Base-by-base conservation (phyloP, 192 early-diverging fungal species). In the Coemansia sp. region DNA sequence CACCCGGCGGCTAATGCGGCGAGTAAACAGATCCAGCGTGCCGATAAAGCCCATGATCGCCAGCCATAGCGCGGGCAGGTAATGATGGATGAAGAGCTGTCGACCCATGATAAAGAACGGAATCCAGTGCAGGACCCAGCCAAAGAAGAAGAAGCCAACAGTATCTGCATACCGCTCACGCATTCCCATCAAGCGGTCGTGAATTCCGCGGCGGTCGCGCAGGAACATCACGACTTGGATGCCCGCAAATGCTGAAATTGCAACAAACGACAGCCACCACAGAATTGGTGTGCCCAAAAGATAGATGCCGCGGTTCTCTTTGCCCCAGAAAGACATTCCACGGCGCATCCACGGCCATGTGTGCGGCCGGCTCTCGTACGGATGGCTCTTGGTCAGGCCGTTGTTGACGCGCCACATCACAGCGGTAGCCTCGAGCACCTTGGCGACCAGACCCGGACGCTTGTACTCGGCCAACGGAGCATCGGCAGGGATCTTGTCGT, bases 31-130 rank as follows among this genome's bases (percentile, higher is more conserved):
- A 72, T 98, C 94, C 65, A 93, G 85, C 2, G 87, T 64, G 12
- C 83, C 84, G 22, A 87, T 88, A 29, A 94, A 55, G 3, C 87
- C 76, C 32, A 97, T 81, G 57, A 96, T 85, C 23, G 87, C 85
- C 73, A 96, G 91, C 80, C 94, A 96, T 10, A 96, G 83, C 8
- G 94, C 89, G 4, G 96, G 94, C n/a, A 95, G 84, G 69, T 97
- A 98, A 67, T 98, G 94, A 70, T 97, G 94, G 39, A 95, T 74
- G 75, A 98, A 95, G 39, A 93, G 82, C 73, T 94, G 92, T 29
- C 94, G 93, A 19, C 79, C 82, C 93, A 97, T 94, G 15, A 94
- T 66, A 77, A 91, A 93, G 75, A 97, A 97, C 15, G 93, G 92
- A 9, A 92, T 38, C 70, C 91, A 95, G 78, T 97, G 94, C 43